Base-by-base conservation (phyloP, 805 yeast genomes). In the Kurtzmaniella cleridarum region DNA sequence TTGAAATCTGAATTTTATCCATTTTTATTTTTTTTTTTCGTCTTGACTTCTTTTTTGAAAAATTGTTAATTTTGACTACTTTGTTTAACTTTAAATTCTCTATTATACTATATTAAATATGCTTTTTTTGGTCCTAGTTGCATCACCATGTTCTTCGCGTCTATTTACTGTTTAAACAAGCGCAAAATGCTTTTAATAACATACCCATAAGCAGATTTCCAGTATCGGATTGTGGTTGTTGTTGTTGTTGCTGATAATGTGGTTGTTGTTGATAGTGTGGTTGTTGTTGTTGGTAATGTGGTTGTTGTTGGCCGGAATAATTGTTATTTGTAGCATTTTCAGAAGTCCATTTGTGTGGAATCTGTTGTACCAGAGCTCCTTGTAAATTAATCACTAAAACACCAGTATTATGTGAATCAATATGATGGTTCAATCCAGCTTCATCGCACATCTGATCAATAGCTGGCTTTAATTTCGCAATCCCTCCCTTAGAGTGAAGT, bases 391-490 rank as follows among this genome's bases (percentile, higher is more conserved):
- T 78, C 9, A 84, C 69, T 43, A 90, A 57, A 3, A 90, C 95
- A 26, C 98, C 98, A 2, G 84, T 45, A 57, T 91, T 91, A 39
- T 82, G 74, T 2, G 70, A 68, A 50, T 89, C 91, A 27, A 84
- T 69, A 48, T 76, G 69, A 46, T 75, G 76, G 23, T 61, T 73
- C 47, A 90, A 71, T 18, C 76, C 65, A 32, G 82, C 76, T 49
- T 86, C 84, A 27, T 64, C 54, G 60, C 96, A 88, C 54, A 87
- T 62, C 36, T 77, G 73, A 53, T 87, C 93, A 14, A 89, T 78
- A 0, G 96, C 96, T 2, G 97, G 97, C 59, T 83, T 85, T 49
- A 91, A 62, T 59, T 89, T 90, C 31, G 96, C 90, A 38, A 87
- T 76, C 11, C 95, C 95, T 47, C 79, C 70, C 38, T 73, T 70